Percentiles rank a stretch among this genome's conserved stretches.
Evolutionary conservation across 352 stramenopile genomes (phyloP).

Genomic region (Pythium volutum): DNA sequence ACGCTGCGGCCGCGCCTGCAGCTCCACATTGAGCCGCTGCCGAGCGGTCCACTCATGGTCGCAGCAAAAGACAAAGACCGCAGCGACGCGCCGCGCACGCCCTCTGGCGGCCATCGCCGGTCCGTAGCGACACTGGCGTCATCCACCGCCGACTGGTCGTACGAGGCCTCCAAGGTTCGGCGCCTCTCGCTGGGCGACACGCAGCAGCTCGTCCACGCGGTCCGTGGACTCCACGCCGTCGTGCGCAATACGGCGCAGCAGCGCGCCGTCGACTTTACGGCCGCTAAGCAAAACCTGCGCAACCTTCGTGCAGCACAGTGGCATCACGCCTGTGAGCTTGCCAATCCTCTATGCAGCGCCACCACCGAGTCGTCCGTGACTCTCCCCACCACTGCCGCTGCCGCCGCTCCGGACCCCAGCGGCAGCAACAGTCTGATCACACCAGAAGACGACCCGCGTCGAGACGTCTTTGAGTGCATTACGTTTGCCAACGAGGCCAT

Average conservation of each 20-base stretch:
- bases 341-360: constrained; percentile 39
- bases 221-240: constrained; percentile 34
- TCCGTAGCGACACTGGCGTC: constrained; percentile 18
- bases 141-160: constrained; percentile 25
- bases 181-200: constrained; percentile 30
- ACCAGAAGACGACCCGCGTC: constrained; percentile 31
- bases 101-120: constrained; percentile 14
- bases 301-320: constrained; percentile 47
- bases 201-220: constrained; percentile 29
- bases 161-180: constrained; percentile 38
- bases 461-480: constrained; percentile 60
- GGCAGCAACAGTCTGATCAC: not conserved
- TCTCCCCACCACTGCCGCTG: too few relatives aligned
- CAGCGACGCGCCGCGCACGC: constrained; percentile 9
- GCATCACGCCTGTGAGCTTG: constrained; percentile 46
- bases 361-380: not conserved
- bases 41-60: constrained; percentile 18
- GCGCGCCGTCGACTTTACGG: constrained; percentile 37
- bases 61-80: constrained; percentile 21
- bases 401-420: not conserved
- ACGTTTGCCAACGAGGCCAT: constrained; percentile 54
- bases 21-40: constrained; percentile 25
- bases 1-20: constrained; percentile 23
- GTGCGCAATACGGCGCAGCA: constrained; percentile 28
- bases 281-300: constrained; percentile 28